A percentile compares a stretch with the other conserved stretches of the same genome.
These are phyloP conservation scores for Colletotrichum plurivorum DNA, from an alignment of 2,329 filamentous ascomycete genomes.

Conservation along the genomic window DNA sequence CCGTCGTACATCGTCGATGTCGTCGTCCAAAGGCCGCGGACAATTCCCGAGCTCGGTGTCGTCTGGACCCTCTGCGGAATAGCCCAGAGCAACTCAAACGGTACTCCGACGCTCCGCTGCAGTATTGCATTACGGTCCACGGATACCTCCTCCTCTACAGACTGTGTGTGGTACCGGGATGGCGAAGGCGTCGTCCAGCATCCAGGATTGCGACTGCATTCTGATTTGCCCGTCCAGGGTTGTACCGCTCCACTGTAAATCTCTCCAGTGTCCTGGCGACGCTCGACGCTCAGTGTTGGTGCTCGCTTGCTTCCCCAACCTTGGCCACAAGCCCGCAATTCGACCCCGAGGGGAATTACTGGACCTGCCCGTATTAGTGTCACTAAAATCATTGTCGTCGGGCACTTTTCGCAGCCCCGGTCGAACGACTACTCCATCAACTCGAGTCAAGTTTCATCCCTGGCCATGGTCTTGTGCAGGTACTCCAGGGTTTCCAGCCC, in stretches of 20 bases:
- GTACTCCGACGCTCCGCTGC: not conserved
- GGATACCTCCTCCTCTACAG: not conserved
- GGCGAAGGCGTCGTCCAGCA: not conserved
- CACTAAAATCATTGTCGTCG: too few species aligned
- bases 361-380: slow-evolving; percentile 10
- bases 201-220: slow-evolving; percentile 12
- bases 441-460: slow-evolving; percentile 23
- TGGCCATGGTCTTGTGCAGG: not conserved
- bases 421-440: slow-evolving; percentile 12
- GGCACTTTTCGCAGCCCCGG: not conserved
- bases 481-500: slow-evolving; percentile 1
- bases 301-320: slow-evolving; percentile 28
- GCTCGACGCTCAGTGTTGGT: slow-evolving; percentile 9
- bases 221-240: slow-evolving; percentile 22
- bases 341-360: slow-evolving; percentile 37
- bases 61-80: not conserved
- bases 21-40: not conserved
- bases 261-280: not conserved
- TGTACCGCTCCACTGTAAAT: slow-evolving; percentile 12
- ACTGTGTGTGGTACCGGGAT: not conserved
- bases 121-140: too few species aligned
- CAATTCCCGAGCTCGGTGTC: not conserved
- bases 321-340: slow-evolving; percentile 26
- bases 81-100: not conserved
- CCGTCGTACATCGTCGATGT: not conserved